Percentiles rank a stretch among this genome's conserved stretches.
These are phyloP conservation scores for Aspergillus homomorphus DNA, from an alignment of 495 filamentous ascomycete species.

Conservation along the genomic window DNA sequence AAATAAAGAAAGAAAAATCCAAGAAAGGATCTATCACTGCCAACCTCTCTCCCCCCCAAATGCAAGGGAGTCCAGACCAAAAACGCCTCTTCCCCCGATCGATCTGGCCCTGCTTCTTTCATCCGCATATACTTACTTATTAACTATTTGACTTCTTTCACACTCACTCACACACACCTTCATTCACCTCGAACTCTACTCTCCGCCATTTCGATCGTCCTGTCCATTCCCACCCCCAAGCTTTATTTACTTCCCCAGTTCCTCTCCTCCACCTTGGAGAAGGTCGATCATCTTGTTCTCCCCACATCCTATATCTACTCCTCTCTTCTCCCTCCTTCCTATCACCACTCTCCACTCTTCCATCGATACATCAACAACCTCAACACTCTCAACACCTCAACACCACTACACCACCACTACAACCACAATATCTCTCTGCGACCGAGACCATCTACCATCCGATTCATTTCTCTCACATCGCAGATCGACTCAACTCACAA, in stretches of 20 bases:
- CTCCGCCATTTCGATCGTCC: conserved; percentile 12
- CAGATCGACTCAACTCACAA: conserved; percentile 2
- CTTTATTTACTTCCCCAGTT: conserved; percentile 4
- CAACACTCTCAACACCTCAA: conserved; percentile 3
- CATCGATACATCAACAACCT: neutral
- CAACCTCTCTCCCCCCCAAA: conserved; percentile 22
- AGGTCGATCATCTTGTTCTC: conserved; percentile 7
- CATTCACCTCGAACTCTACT: conserved; percentile 12
- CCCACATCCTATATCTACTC: conserved; percentile 13
- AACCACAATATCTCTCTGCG: neutral
- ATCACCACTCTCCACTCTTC: conserved; percentile 1
- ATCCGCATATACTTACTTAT: conserved; percentile 6
- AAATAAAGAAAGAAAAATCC: conserved; percentile 13
- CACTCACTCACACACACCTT: conserved; percentile 15
- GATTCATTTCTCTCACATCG: neutral
- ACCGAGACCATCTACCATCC: neutral
- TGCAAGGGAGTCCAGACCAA: conserved; percentile 28
- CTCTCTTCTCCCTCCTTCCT: conserved; percentile 1
- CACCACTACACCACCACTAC: conserved; percentile 4
- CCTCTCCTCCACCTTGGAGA: neutral
- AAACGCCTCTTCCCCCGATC: conserved; percentile 18
- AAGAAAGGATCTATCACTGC: conserved; percentile 12
- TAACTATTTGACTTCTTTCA: neutral
- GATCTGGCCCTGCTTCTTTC: conserved; percentile 19
- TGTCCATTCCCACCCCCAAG: neutral